Evolutionary conservation across 2,329 filamentous ascomycete species (phyloP), one percentile per base, ranked within the genome.

Genomic region (Phoma sp.): DNA sequence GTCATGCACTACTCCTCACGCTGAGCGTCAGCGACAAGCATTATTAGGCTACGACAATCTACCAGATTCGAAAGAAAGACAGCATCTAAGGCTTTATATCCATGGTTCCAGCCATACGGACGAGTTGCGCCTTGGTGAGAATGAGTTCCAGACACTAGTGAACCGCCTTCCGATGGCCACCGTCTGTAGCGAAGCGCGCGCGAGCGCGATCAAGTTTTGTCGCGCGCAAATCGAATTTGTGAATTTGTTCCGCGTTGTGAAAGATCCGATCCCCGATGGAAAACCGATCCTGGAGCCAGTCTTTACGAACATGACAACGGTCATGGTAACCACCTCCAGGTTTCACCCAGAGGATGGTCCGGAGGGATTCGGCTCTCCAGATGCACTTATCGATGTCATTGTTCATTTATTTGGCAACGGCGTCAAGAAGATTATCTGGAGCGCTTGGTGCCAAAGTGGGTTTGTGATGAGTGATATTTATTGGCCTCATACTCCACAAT

Each of bases 311-410:
- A 36, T 37, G 38, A 47, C 46, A 38, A 54, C 50, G 14, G 42
- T 58, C 17, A 54, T 39, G 23, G 28, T 58, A 17, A 53, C 45
- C 21, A 50, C 26, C 17, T 39, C 36, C 33, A 39, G 34, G 21
- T 38, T 21, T 25, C 18, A 51, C 17, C 26, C 18, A 23, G 29
- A 49, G 11, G 38, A 49, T 38, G 42, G 42, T 37, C 36, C 43
- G 6, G 37, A 38, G 37, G 45, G 30, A 20, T 58, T 54, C 34
- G 38, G 52, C n/a, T 58, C 56, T 21, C 23, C 46, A 15, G 46
- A 54, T 25, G 42, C 54, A 42, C 23, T 58, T 45, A 42, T 52
- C 15, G 42, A 55, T 39, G 42, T 54, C 11, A 33, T 58, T 42
- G 37, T 15, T 40, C 50, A 47, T 38, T 42, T 58, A 15, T 58